A percentile compares a stretch with the other conserved stretches of the same genome.
phyloP scores from a whole-genome alignment of 768 basidiomycete genomes.

The Naganishia randhawae region DNA sequence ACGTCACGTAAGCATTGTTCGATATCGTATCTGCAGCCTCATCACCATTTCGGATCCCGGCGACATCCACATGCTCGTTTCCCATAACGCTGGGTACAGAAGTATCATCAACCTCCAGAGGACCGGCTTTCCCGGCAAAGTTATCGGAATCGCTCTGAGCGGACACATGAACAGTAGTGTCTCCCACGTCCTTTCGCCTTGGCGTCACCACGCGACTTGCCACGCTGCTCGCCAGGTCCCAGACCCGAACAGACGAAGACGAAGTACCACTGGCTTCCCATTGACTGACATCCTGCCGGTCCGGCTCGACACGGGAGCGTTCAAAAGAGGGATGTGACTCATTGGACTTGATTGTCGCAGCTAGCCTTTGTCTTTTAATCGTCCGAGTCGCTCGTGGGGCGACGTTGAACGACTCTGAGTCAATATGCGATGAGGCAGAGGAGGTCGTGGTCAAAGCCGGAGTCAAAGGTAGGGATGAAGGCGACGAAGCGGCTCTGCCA shows the following conservation, averaged over 20 bases:
- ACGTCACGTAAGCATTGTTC: background rate
- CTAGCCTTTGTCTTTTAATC: background rate
- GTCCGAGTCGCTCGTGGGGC: background rate
- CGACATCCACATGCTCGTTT: background rate
- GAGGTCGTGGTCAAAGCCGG: background rate
- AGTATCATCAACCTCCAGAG: no score
- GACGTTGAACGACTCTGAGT: background rate
- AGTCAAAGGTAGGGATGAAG: background rate
- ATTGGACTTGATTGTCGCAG: background rate
- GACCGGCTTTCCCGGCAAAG: background rate
- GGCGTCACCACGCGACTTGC: background rate
- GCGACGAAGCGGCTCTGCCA: background rate
- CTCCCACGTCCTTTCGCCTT: background rate
- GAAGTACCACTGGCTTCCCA: background rate
- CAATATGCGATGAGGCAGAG: background rate
- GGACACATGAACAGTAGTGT: background rate
- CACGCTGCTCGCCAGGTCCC: background rate
- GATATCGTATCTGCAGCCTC: background rate
- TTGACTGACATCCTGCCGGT: background rate
- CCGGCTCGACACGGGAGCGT: background rate
- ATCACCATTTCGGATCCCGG: background rate
- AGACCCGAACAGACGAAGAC: background rate
- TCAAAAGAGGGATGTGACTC: background rate
- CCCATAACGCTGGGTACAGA: background rate
- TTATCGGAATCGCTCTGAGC: background rate